Evolutionary conservation across 495 filamentous ascomycete genomes (phyloP).

Genomic region (Neurospora tetrasperma): DNA sequence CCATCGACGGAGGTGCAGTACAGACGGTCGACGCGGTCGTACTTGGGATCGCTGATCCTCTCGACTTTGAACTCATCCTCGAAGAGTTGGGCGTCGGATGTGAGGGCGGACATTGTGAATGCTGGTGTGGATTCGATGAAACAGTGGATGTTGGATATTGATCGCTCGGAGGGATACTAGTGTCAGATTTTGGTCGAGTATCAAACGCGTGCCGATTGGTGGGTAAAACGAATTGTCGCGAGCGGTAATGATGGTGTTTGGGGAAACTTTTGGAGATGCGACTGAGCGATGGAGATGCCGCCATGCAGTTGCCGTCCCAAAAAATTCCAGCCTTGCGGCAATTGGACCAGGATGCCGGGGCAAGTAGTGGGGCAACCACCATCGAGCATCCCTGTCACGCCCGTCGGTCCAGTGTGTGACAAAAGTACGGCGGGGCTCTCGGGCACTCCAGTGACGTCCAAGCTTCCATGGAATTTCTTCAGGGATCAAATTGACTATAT

Average conservation of each 20-base stretch:
- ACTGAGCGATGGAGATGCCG: background rate
- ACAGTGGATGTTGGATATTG: background rate
- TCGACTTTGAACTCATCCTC: conserved; percentile 86
- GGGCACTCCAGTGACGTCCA: background rate
- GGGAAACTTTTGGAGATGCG: background rate
- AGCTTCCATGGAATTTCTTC: background rate
- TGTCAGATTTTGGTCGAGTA: too few species aligned
- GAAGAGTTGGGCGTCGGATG: conserved; percentile 79
- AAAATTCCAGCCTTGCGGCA: background rate
- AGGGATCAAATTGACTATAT: background rate
- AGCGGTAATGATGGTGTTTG: background rate
- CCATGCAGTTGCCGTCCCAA: background rate
- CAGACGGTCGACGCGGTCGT: conserved; percentile 87
- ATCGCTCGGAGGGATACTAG: too few species aligned
- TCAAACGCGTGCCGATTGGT: background rate
- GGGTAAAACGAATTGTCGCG: background rate
- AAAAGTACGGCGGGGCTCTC: background rate
- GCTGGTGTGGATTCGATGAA: conserved; percentile 6
- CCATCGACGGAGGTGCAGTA: conserved; percentile 58
- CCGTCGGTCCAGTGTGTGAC: background rate
- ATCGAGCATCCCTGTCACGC: background rate
- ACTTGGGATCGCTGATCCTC: conserved; percentile 66
- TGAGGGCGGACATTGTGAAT: conserved; percentile 32
- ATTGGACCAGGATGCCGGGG: background rate
- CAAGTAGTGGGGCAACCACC: background rate